A percentile compares a stretch with the other conserved stretches of the same genome.
Conservation (phyloP, 2,329 filamentous ascomycete species). For the Colletotrichum aenigma region DNA sequence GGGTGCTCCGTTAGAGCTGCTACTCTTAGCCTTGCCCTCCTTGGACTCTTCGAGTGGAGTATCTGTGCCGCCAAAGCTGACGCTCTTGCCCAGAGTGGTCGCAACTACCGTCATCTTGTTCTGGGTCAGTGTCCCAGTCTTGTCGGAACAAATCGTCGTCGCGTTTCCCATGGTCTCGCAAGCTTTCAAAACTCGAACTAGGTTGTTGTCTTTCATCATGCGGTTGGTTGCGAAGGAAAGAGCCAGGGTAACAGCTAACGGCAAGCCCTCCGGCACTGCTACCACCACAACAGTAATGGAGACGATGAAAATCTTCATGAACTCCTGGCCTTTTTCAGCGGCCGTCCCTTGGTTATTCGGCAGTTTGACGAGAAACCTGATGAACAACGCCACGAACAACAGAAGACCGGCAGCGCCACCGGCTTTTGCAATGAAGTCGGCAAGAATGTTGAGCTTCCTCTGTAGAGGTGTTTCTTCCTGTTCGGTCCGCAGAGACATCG, state of each 20-base stretch:
- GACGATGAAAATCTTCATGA: conserved; percentile 65
- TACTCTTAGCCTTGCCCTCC: conserved; percentile 29
- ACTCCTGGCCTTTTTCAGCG: conserved; percentile 63
- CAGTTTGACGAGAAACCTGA: conserved; percentile 74
- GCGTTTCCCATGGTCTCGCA: conserved; percentile 77
- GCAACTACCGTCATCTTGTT: conserved; percentile 74
- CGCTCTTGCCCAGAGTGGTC: conserved; percentile 62
- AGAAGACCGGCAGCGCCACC: conserved; percentile 71
- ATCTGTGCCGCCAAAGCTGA: conserved; percentile 35
- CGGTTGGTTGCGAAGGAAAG: conserved; percentile 70
- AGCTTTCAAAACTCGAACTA: conserved; percentile 70
- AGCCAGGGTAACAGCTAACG: conserved; percentile 71
- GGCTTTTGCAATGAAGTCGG: conserved; percentile 34
- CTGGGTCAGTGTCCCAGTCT: conserved; percentile 54
- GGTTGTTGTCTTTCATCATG: conserved; percentile 72
- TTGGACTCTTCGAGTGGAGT: conserved; percentile 26
- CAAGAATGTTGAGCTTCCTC: conserved; percentile 55
- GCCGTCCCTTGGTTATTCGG: conserved; percentile 50
- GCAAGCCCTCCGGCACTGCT: conserved; percentile 70
- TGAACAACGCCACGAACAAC: conserved; percentile 79
- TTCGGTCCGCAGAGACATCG: conserved; percentile 59
- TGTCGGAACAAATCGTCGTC: conserved; percentile 67
- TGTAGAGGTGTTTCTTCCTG: conserved; percentile 58
- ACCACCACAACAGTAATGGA: conserved; percentile 72
- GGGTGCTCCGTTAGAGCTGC: conserved; percentile 14